phyloP scores from a whole-genome alignment of 352 stramenopile genomes.

The Paralagenidium karlingii region DNA sequence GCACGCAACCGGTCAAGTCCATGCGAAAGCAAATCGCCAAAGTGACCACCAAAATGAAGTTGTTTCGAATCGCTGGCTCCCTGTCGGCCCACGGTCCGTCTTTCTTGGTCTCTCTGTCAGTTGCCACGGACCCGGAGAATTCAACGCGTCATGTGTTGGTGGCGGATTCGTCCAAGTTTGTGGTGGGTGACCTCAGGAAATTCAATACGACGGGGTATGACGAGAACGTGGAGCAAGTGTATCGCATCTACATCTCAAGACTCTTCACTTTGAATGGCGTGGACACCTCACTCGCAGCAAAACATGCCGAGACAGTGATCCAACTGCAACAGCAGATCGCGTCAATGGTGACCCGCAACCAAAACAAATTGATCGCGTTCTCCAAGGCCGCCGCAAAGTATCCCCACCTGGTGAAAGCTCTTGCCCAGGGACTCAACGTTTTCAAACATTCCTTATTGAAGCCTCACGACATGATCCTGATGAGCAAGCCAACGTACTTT shows the following conservation, averaged over 20 bases:
- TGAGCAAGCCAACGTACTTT: too few species aligned
- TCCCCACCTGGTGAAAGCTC: conserved; percentile 30
- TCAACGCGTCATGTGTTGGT: conserved; percentile 51
- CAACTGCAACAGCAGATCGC: conserved; percentile 71
- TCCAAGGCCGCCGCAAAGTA: conserved; percentile 32
- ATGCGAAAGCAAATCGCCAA: conserved; percentile 23
- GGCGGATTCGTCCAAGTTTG: conserved; percentile 30
- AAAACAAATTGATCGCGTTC: conserved; percentile 81
- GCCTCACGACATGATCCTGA: too few species aligned
- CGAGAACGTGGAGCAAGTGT: too few species aligned
- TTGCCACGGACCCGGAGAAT: conserved; percentile 29
- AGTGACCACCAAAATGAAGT: conserved; percentile 28
- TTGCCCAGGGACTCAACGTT: too few species aligned
- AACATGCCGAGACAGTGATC: conserved; percentile 21
- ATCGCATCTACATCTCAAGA: too few species aligned
- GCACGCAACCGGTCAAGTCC: conserved; percentile 14
- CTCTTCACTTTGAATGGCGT: conserved; percentile 2
- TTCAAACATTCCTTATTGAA: too few species aligned
- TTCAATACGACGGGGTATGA: conserved; percentile 24
- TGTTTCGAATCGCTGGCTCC: conserved; percentile 17
- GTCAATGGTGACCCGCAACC: conserved; percentile 66
- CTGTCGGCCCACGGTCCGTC: too few species aligned
- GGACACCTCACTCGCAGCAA: not conserved
- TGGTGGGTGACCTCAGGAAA: conserved; percentile 17
- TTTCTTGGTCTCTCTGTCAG: conserved; percentile 24